A percentile compares a stretch with the other conserved stretches of the same genome.
Evolutionary conservation across 768 basidiomycete genomes (phyloP).

Genomic region (button mushroom (Agaricus bisporus)): DNA sequence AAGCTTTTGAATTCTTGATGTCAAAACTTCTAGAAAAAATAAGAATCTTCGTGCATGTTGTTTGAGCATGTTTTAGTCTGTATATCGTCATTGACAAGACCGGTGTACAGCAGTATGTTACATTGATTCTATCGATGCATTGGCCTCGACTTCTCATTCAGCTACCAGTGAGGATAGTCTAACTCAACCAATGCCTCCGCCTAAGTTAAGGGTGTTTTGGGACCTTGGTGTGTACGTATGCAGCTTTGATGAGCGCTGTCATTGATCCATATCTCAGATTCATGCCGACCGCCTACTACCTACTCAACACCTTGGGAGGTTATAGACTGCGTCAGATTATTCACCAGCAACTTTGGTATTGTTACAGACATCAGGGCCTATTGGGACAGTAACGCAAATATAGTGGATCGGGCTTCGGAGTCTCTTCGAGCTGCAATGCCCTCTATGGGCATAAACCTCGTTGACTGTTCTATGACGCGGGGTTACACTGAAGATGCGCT

Average conservation of each 20-base stretch:
- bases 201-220: conserved; percentile 9
- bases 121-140: neutral
- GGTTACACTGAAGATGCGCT: neutral
- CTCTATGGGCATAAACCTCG: conserved; percentile 2
- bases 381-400: neutral
- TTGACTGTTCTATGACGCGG: neutral
- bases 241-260: neutral
- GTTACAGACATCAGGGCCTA: conserved; percentile 11
- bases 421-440: neutral
- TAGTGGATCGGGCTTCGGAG: neutral
- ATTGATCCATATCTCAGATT: neutral
- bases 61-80: neutral
- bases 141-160: neutral
- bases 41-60: neutral
- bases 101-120: no score
- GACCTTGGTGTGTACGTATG: conserved; percentile 10
- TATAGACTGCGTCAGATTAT: conserved; percentile 2
- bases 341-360: conserved; percentile 3
- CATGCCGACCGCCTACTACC: conserved; percentile 4
- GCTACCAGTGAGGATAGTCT: neutral
- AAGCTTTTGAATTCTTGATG: neutral
- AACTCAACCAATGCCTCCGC: neutral
- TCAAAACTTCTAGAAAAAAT: no score
- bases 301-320: conserved; percentile 3
- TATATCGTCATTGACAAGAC: neutral